Conservation (phyloP, 2,329 filamentous ascomycete genomes). For the Tricladium varicosporioides region DNA sequence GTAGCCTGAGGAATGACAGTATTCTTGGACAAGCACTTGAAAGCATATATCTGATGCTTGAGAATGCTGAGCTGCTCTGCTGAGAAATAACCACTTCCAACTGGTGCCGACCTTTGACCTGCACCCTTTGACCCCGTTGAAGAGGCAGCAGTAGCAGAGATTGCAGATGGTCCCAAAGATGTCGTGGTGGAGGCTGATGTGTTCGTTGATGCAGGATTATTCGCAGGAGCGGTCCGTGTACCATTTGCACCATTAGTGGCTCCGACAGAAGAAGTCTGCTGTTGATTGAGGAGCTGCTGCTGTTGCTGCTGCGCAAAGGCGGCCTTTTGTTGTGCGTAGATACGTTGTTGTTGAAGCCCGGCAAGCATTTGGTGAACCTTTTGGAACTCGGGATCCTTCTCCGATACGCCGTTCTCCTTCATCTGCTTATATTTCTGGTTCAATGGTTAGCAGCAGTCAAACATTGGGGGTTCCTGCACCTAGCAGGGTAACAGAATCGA, state of each 20-base stretch:
- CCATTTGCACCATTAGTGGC: constrained; percentile 57
- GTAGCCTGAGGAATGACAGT: constrained; percentile 74
- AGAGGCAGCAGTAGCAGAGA: constrained; percentile 23
- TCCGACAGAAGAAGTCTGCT: constrained; percentile 54
- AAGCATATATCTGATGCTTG: constrained; percentile 84
- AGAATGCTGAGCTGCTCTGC: constrained; percentile 76
- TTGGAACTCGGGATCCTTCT: constrained; percentile 82
- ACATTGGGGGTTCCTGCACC: constrained; percentile 1
- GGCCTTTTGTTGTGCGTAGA: constrained; percentile 39
- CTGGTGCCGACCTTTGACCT: constrained; percentile 27
- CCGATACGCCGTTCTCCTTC: constrained; percentile 78
- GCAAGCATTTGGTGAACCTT: constrained; percentile 76
- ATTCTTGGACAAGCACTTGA: constrained; percentile 87
- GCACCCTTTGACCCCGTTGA: constrained; percentile 25
- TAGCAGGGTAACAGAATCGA: constrained; percentile 7
- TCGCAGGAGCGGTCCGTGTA: constrained; percentile 37
- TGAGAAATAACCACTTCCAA: constrained; percentile 61
- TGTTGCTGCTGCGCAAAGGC: constrained; percentile 54
- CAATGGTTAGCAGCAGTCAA: constrained; percentile 29
- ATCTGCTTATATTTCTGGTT: constrained; percentile 82
- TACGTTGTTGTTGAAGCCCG: constrained; percentile 63
- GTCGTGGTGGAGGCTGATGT: constrained; percentile 24
- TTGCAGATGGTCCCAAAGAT: constrained; percentile 32
- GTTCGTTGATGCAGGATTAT: constrained; percentile 16
- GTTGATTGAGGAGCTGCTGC: constrained; percentile 43